Conservation (phyloP, 352 stramenopile genomes). For the Peronosclerospora sorghi region DNA sequence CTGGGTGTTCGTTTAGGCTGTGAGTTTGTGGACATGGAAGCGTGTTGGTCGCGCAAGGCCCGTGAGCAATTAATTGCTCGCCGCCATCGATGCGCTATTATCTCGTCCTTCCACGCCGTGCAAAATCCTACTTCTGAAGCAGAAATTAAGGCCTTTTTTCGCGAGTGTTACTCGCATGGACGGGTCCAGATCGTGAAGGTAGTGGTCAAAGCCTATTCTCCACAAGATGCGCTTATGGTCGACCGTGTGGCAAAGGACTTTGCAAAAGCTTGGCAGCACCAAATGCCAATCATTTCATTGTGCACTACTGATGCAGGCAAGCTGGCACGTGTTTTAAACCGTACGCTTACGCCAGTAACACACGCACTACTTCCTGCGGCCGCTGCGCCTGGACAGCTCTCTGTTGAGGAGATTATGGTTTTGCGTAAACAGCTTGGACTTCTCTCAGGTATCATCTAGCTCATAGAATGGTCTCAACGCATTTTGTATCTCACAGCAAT, state of each 20-base stretch:
- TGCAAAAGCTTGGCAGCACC: conserved; percentile 32
- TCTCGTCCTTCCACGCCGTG: conserved; percentile 72
- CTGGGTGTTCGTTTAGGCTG: conserved; percentile 88
- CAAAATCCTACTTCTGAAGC: conserved; percentile 37
- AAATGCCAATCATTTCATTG: conserved; percentile 91
- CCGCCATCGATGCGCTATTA: conserved; percentile 43
- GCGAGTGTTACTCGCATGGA: conserved; percentile 53
- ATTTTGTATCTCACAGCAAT: no score
- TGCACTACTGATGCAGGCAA: conserved; percentile 89
- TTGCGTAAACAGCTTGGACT: conserved; percentile 74
- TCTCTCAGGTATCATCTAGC: conserved; percentile 69
- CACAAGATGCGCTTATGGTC: conserved; percentile 83
- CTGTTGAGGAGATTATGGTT: conserved; percentile 88
- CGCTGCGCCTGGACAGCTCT: conserved; percentile 93
- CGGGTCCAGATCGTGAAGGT: conserved; percentile 87
- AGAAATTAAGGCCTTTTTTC: conserved; percentile 44
- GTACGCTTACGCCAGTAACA: conserved; percentile 92
- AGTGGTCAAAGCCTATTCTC: conserved; percentile 72
- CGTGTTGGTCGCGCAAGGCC: conserved; percentile 69
- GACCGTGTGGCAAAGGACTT: conserved; percentile 54
- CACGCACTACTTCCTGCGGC: conserved; percentile 87
- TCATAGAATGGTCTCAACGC: conserved; percentile 4
- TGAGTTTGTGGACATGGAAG: conserved; percentile 96
- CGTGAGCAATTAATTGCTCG: conserved; percentile 33
- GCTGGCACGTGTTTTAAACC: conserved; percentile 91